Evolutionary conservation across 2,329 filamentous ascomycete genomes (phyloP), one percentile per base, ranked within the genome.

Genomic region (Amauroascus verrucosus): DNA sequence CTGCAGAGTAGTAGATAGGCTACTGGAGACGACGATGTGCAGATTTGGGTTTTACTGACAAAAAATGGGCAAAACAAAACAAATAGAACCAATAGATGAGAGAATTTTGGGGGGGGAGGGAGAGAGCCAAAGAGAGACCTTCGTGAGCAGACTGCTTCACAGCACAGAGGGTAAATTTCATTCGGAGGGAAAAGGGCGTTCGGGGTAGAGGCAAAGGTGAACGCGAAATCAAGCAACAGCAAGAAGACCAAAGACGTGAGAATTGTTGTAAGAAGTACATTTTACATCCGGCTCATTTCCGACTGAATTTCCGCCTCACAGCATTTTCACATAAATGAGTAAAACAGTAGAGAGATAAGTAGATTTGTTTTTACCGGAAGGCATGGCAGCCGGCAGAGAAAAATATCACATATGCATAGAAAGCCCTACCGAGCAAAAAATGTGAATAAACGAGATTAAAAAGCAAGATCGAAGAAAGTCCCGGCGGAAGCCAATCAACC

Each of bases 381-480:
- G 14, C 41, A 45, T 45, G 22, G 22, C 9, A 28, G 22, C 24
- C 41, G 16, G 41, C 1, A 16, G 24, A 45, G 11, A n/a, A 45
- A 45, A n/a, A 43, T 43, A 6, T 8, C 6, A 24, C 40, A 43
- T 33, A 11, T 28, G 7, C 7, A 33, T 13, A n/a, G 44, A 35
- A 14, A 30, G 26, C 32, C 46, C 18, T 48, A 28, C 32, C 16
- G 13, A 14, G 2, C n/a, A 38, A 48, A 43, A 48, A n/a, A 13
- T 35, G 33, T 3, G 26, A 30, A 5, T 30, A 9, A 35, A n/a
- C 33, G 33, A 35, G 33, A n/a, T 35, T 35, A 16, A 41, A 54
- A 48, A 49, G 53, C 18, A 41, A 35, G 44, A 50, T 48, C 13
- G 46, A 46, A 53, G 9, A 40, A 30, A 30, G 26, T 40, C 37